phyloP scores from a whole-genome alignment of 2,329 filamentous ascomycete genomes.

The Fusarium abutilonis region DNA sequence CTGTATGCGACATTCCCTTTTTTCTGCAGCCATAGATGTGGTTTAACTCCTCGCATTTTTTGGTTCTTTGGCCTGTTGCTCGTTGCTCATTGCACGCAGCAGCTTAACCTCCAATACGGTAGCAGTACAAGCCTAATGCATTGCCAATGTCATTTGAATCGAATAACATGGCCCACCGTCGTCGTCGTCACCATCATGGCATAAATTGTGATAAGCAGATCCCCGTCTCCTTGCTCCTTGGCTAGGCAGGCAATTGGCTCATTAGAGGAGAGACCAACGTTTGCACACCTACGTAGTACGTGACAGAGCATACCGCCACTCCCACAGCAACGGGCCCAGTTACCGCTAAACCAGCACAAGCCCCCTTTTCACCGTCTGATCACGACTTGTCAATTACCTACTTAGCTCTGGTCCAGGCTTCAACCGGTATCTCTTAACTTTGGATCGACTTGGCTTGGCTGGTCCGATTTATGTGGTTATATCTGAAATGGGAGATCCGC shows the following conservation, averaged over 20 bases:
- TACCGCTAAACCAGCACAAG: conserved; percentile 3
- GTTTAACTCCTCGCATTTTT: background rate
- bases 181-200: conserved; percentile 29
- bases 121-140: too few relatives aligned
- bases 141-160: conserved; percentile 18
- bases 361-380: conserved; percentile 23
- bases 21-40: conserved; percentile 20
- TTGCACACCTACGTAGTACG: background rate
- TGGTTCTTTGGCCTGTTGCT: conserved; percentile 26
- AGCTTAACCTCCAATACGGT: background rate
- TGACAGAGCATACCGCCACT: conserved; percentile 19
- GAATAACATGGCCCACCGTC: conserved; percentile 13
- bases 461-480: background rate
- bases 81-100: conserved; percentile 16
- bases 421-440: conserved; percentile 15
- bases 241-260: conserved; percentile 12
- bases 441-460: conserved; percentile 1
- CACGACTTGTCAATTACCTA: conserved; percentile 4
- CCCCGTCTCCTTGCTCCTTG: conserved; percentile 22
- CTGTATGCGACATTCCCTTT: conserved; percentile 17
- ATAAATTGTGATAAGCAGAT: conserved; percentile 38
- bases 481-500: background rate
- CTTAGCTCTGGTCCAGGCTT: conserved; percentile 6
- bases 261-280: conserved; percentile 3
- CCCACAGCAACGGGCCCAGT: conserved; percentile 14